These are phyloP conservation scores for Vaccinium myrtillus DNA, from an alignment of 148 eudicot species.

Conservation along the genomic window DNA sequence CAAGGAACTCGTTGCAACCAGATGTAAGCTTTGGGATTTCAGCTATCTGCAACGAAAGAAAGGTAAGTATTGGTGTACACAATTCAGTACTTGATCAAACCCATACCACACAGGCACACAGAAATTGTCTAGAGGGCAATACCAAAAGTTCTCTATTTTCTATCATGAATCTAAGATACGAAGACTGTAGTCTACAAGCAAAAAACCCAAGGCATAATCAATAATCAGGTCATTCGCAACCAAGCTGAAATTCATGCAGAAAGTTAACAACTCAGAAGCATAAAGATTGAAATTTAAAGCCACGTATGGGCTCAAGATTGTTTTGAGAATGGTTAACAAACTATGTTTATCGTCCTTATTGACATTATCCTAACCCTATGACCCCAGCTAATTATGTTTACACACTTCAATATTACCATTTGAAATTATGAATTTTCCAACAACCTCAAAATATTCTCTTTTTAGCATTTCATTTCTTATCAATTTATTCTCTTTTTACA, in stretches of 20 bases:
- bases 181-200: not conserved
- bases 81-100: not conserved
- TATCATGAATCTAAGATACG: not conserved
- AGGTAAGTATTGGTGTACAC: not conserved
- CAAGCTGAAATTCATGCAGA: not conserved
- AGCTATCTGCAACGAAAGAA: conserved; percentile 55
- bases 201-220: not conserved
- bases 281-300: not conserved
- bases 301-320: not conserved
- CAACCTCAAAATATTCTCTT: not conserved
- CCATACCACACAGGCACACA: not conserved
- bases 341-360: not conserved
- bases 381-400: not conserved
- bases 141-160: not conserved
- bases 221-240: not conserved
- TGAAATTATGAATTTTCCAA: not conserved
- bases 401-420: not conserved
- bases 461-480: not conserved
- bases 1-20: conserved; percentile 90
- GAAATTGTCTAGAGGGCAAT: not conserved
- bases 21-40: conserved; percentile 94
- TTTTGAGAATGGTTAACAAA: not conserved
- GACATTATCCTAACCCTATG: too few species aligned
- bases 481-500: not conserved
- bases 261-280: not conserved